Conservation (phyloP, 192 early-diverging fungal species). For the Phycomyces nitens region DNA sequence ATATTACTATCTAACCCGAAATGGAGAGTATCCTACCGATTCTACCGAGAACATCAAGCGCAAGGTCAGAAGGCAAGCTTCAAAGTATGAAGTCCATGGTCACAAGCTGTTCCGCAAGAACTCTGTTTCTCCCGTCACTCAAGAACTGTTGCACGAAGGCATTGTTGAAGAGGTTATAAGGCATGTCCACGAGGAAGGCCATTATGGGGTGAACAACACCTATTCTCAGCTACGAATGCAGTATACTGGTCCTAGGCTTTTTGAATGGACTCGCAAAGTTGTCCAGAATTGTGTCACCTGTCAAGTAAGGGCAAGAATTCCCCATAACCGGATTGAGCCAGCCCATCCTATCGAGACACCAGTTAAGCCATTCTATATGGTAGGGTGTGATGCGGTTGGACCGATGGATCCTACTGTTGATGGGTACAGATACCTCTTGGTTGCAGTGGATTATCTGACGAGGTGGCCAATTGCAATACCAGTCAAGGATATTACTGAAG, state of each 20-base stretch:
- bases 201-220: slow-evolving; percentile 10
- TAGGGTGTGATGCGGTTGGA: not conserved
- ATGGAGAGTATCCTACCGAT: too few species aligned
- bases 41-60: too few species aligned
- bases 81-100: too few species aligned
- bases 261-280: not conserved
- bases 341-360: not conserved
- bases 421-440: not conserved
- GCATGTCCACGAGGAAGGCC: not conserved
- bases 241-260: not conserved
- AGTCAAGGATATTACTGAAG: not conserved
- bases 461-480: not conserved
- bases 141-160: slow-evolving; percentile 1
- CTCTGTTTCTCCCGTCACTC: not conserved
- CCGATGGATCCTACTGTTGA: not conserved
- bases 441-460: not conserved
- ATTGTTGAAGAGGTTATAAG: not conserved
- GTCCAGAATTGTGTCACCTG: not conserved
- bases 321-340: not conserved
- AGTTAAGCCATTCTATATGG: not conserved
- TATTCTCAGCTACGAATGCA: not conserved
- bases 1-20: too few species aligned
- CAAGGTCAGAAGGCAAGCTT: too few species aligned
- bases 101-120: not conserved
- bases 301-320: not conserved